A percentile compares a stretch with the other conserved stretches of the same genome.
Evolutionary conservation across 192 early-diverging fungal genomes (phyloP).

Genomic region (Lobosporangium transversale): DNA sequence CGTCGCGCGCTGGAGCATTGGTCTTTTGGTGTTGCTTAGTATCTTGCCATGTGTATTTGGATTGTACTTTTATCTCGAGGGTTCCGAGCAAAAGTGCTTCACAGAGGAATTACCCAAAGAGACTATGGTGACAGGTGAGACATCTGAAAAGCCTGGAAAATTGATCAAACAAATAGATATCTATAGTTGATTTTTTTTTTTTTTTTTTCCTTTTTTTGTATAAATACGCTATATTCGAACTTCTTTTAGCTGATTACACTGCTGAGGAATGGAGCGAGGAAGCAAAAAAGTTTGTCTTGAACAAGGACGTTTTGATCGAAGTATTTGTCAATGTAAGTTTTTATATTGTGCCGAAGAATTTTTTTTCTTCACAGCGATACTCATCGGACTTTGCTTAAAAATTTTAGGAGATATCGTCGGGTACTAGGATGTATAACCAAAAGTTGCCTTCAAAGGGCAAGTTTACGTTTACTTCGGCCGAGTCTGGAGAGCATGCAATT

Average conservation of each 20-base stretch:
- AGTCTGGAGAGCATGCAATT: slow-evolving; percentile 90
- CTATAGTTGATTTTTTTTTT: not conserved
- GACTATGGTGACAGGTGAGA: slow-evolving; percentile 81
- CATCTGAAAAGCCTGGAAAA: not conserved
- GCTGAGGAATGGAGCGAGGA: slow-evolving; percentile 83
- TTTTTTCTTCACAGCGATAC: too few relatives aligned
- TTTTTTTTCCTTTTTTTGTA: not conserved
- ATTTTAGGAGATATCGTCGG: slow-evolving; percentile 61
- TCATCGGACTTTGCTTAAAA: too few relatives aligned
- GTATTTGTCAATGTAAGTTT: slow-evolving; percentile 79
- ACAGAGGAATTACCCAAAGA: slow-evolving; percentile 93
- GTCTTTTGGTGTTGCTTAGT: slow-evolving; percentile 48
- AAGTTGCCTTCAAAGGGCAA: slow-evolving; percentile 77
- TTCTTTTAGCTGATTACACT: slow-evolving; percentile 73
- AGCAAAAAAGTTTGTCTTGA: slow-evolving; percentile 66
- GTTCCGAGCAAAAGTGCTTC: slow-evolving; percentile 90
- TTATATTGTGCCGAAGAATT: too few relatives aligned
- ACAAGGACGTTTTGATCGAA: slow-evolving; percentile 69
- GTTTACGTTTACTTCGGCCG: slow-evolving; percentile 92
- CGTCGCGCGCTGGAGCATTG: slow-evolving; percentile 41
- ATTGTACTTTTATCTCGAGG: slow-evolving; percentile 94
- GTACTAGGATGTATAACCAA: slow-evolving; percentile 75
- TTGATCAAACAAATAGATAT: too few relatives aligned
- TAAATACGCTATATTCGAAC: too few relatives aligned
- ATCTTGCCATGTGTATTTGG: slow-evolving; percentile 52